Conservation (phyloP, 73 alveolate genomes). For the Tetrahymena malaccensis region DNA sequence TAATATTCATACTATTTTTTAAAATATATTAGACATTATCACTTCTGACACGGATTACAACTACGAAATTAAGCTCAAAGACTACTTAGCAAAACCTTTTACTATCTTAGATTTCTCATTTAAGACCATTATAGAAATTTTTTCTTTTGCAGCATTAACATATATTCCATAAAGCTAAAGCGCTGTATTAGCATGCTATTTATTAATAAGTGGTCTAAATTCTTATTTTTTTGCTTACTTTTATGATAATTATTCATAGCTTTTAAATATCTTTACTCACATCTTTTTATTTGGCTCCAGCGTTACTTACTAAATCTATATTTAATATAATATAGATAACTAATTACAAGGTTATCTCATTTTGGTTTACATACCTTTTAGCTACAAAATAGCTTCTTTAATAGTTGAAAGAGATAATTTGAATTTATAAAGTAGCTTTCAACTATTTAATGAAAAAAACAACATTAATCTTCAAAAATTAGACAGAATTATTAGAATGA, state of each 20-base stretch:
- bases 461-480: too few relatives aligned
- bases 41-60: neutral
- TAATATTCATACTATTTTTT: too few relatives aligned
- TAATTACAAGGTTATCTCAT: neutral
- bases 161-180: neutral
- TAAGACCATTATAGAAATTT: neutral
- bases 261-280: neutral
- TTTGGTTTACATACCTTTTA: neutral
- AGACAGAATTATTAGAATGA: neutral
- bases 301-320: too few relatives aligned
- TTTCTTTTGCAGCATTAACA: neutral
- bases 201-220: neutral
- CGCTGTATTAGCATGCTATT: too few relatives aligned
- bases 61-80: neutral
- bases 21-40: too few relatives aligned
- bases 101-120: too few relatives aligned
- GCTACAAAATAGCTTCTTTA: neutral
- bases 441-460: too few relatives aligned
- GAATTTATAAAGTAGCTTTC: too few relatives aligned
- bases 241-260: neutral
- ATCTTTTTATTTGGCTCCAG: neutral
- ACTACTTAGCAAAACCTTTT: neutral
- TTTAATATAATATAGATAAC: too few relatives aligned
- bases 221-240: neutral
- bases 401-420: neutral